phyloP scores from a whole-genome alignment of 2,329 filamentous ascomycete species.

The Penicillium corylophilum region DNA sequence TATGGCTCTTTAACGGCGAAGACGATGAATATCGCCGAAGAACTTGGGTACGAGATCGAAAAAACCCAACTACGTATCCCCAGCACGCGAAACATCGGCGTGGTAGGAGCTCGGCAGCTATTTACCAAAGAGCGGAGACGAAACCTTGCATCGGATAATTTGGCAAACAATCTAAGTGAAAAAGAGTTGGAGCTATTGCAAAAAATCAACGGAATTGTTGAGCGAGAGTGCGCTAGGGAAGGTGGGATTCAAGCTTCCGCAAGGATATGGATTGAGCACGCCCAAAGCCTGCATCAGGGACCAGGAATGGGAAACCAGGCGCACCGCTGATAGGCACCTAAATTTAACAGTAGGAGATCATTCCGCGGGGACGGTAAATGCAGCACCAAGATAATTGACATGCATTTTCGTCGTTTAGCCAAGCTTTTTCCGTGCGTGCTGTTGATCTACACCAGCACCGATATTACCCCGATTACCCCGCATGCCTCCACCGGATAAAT shows the following conservation, averaged over 20 bases:
- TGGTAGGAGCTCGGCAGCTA: conserved; percentile 63
- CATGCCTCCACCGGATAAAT: too few species aligned
- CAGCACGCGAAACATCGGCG: conserved; percentile 80
- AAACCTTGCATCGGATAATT: not conserved
- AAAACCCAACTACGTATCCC: conserved; percentile 87
- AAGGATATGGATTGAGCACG: conserved; percentile 53
- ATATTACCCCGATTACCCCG: not conserved
- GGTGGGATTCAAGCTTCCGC: conserved; percentile 47
- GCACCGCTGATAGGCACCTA: not conserved
- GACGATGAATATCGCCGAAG: conserved; percentile 66
- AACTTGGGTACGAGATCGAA: conserved; percentile 74
- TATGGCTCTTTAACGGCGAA: conserved; percentile 84
- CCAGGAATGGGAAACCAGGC: conserved; percentile 40
- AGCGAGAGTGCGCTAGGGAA: conserved; percentile 50
- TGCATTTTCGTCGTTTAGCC: conserved; percentile 2
- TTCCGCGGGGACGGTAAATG: not conserved
- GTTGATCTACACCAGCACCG: not conserved
- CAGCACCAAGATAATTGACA: too few species aligned
- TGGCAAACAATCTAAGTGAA: conserved; percentile 27
- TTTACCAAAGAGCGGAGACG: conserved; percentile 15
- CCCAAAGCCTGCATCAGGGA: conserved; percentile 48
- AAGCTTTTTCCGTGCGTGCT: not conserved
- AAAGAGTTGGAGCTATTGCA: conserved; percentile 32
- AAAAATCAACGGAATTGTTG: conserved; percentile 63
- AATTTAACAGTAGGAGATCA: not conserved